Percentiles rank a stretch among this genome's conserved stretches.
Evolutionary conservation across 345 rosid species (phyloP).

Genomic region (Melaleuca quinquenervia): DNA sequence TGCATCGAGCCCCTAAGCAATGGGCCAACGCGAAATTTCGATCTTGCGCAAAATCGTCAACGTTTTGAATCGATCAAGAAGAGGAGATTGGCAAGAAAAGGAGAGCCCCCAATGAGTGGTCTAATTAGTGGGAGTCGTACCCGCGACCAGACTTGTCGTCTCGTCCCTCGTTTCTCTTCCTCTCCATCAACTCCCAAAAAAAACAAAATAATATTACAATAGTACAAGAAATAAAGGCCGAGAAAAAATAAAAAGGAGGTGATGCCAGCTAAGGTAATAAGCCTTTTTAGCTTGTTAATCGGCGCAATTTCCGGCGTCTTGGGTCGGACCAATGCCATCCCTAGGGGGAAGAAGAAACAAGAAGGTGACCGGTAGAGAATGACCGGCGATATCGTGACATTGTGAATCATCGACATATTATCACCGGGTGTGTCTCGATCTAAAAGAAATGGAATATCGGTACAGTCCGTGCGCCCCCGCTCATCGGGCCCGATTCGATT

Average conservation of each 20-base stretch:
- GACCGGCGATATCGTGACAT: too few relatives aligned
- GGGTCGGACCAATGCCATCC: background rate
- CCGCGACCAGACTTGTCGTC: background rate
- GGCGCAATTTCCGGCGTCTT: background rate
- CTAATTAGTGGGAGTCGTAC: background rate
- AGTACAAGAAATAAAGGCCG: background rate
- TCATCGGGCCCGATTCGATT: accelerated
- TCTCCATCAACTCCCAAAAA: background rate
- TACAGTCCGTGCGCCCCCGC: background rate
- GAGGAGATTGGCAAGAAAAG: background rate
- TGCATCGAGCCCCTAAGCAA: too few relatives aligned
- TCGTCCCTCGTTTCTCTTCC: background rate
- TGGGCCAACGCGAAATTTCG: background rate
- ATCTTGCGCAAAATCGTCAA: background rate
- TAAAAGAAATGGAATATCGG: background rate
- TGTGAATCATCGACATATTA: background rate
- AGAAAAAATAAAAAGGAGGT: background rate
- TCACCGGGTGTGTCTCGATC: background rate
- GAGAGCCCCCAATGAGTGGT: background rate
- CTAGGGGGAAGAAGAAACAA: too few relatives aligned
- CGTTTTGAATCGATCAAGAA: background rate
- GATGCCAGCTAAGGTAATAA: background rate
- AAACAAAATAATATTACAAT: background rate
- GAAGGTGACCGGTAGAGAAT: too few relatives aligned
- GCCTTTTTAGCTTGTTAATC: background rate